Evolutionary conservation across 768 basidiomycete genomes (phyloP).

Genomic region (Calocera viscosa): DNA sequence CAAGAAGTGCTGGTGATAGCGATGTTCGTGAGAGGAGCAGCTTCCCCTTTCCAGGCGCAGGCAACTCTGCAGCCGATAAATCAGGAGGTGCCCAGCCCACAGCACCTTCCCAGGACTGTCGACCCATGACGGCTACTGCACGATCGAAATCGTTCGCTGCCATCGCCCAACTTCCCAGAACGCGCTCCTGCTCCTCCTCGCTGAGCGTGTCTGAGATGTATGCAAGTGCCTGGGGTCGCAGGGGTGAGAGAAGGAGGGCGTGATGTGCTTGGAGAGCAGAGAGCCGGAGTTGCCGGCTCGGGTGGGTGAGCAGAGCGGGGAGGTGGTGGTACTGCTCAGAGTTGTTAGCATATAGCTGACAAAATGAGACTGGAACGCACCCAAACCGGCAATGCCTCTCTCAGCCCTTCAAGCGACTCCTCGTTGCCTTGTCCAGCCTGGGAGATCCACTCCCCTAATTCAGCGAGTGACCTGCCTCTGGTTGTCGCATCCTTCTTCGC

Average conservation of each 20-base stretch:
- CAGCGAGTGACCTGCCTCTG: constrained; percentile 72
- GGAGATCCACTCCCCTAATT: constrained; percentile 58
- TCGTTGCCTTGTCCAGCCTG: constrained; percentile 31
- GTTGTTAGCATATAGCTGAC: not conserved
- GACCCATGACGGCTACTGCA: constrained; percentile 39
- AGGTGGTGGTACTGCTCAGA: constrained; percentile 65
- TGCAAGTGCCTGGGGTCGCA: constrained; percentile 39
- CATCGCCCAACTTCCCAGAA: constrained; percentile 64
- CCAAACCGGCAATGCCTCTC: constrained; percentile 76
- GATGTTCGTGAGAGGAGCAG: not conserved
- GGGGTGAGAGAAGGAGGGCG: constrained; percentile 47
- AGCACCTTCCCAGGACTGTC: constrained; percentile 42
- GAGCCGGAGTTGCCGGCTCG: constrained; percentile 59
- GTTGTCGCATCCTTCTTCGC: constrained; percentile 86
- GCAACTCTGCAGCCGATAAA: not conserved
- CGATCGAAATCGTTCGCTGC: constrained; percentile 61
- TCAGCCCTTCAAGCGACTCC: constrained; percentile 24
- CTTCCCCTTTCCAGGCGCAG: not conserved
- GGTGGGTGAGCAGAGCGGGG: constrained; percentile 67
- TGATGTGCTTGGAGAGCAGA: constrained; percentile 50
- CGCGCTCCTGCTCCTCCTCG: constrained; percentile 39
- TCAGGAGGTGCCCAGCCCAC: constrained; percentile 17
- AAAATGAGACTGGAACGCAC: constrained; percentile 46
- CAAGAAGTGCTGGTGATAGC: constrained; percentile 27
- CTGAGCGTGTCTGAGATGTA: constrained; percentile 40